Evolutionary conservation across 2,329 filamentous ascomycete species (phyloP).

Genomic region (Monosporascus ibericus): DNA sequence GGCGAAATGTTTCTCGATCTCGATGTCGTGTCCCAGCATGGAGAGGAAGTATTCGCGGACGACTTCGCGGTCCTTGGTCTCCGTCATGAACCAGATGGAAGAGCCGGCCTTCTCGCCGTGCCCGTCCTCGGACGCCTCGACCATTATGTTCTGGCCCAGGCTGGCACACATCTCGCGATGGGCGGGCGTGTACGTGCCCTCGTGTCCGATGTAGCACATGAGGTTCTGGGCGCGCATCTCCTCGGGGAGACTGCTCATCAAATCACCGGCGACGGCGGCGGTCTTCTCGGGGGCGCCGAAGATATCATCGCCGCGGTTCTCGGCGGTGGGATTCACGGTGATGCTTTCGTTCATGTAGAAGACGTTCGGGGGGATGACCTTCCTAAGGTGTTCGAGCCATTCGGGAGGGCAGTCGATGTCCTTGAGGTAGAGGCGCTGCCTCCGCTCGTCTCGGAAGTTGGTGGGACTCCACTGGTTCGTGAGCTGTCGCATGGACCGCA

Average conservation of each 20-base stretch:
- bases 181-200: constrained; percentile 92
- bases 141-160: constrained; percentile 96
- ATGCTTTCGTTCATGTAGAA: constrained; percentile 88
- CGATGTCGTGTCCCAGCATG: constrained; percentile 89
- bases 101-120: constrained; percentile 77
- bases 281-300: constrained; percentile 45
- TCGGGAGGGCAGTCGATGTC: constrained; percentile 91
- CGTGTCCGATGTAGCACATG: constrained; percentile 97
- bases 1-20: constrained; percentile 94
- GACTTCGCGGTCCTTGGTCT: constrained; percentile 82
- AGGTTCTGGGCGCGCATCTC: constrained; percentile 92
- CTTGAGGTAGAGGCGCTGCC: constrained; percentile 89
- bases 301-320: constrained; percentile 33
- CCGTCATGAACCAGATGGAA: constrained; percentile 98
- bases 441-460: constrained; percentile 71
- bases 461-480: constrained; percentile 72
- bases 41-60: constrained; percentile 93
- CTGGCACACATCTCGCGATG: constrained; percentile 98
- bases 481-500: constrained; percentile 78
- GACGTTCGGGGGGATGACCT: constrained; percentile 71
- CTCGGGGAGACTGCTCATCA: constrained; percentile 86
- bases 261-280: constrained; percentile 71
- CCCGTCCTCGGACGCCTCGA: constrained; percentile 71
- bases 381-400: constrained; percentile 76
- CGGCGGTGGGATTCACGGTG: constrained; percentile 18